These are phyloP conservation scores for Phlegmacium glaucopus DNA, from an alignment of 768 basidiomycete species.

Conservation along the genomic window DNA sequence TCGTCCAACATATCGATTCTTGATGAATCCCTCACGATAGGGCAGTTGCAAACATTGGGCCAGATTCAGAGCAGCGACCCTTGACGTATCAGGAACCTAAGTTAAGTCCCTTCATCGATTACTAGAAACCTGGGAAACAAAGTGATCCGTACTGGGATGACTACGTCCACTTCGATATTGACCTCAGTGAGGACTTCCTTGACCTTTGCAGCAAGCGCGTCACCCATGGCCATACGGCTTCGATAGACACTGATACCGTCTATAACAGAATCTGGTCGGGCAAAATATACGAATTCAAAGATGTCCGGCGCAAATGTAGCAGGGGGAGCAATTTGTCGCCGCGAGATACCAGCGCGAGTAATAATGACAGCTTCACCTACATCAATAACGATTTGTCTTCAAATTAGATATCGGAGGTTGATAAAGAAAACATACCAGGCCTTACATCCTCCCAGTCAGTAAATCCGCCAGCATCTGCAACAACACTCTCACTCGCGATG, in stretches of 20 bases:
- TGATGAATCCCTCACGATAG: constrained; percentile 97
- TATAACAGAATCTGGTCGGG: constrained; percentile 94
- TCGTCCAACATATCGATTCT: constrained; percentile 96
- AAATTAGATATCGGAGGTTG: background rate
- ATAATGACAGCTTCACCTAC: constrained; percentile 95
- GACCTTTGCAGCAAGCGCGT: constrained; percentile 88
- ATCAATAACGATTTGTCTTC: constrained; percentile 5
- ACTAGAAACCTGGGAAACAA: constrained; percentile 1
- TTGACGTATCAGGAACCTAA: constrained; percentile 92
- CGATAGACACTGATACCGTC: constrained; percentile 98
- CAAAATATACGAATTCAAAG: constrained; percentile 98
- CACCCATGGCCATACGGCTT: constrained; percentile 99
- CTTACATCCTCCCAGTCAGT: constrained; percentile 90
- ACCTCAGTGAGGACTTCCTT: constrained; percentile 63
- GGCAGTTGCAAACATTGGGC: constrained; percentile 88
- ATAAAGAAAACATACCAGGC: constrained; percentile 54
- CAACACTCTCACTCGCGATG: constrained; percentile 93
- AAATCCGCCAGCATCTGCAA: constrained; percentile 92
- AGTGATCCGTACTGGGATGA: constrained; percentile 72
- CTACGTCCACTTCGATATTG: constrained; percentile 82
- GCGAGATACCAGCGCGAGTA: constrained; percentile 73
- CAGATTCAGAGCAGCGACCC: constrained; percentile 93
- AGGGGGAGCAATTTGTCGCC: constrained; percentile 67
- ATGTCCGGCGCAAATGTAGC: constrained; percentile 93
- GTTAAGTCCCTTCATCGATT: background rate